A percentile compares a stretch with the other conserved stretches of the same genome.
These are phyloP conservation scores for Paecilomyces variotii DNA, from an alignment of 2,329 filamentous ascomycete genomes.

Conservation along the genomic window DNA sequence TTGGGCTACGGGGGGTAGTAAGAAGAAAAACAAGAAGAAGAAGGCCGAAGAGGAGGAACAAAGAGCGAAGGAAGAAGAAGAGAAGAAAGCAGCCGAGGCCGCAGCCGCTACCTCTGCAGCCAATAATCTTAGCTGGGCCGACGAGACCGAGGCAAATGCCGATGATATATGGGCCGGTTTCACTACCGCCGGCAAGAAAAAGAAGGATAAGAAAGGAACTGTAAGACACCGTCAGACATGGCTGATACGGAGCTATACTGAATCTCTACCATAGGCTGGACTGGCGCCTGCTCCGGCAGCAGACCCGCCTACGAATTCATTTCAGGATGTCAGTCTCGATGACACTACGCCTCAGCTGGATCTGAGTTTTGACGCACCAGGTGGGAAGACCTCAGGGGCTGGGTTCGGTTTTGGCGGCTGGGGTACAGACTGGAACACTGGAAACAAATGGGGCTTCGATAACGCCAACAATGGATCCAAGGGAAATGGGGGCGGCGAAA, in stretches of 20 bases:
- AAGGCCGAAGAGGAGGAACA: constrained; percentile 24
- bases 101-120: constrained; percentile 23
- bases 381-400: constrained; percentile 29
- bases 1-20: constrained; percentile 26
- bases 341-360: constrained; percentile 52
- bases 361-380: constrained; percentile 45
- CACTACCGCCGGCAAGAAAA: constrained; percentile 42
- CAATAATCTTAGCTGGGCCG: constrained; percentile 38
- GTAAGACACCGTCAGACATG: constrained; percentile 26
- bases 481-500: constrained; percentile 18
- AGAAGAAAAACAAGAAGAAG: constrained; percentile 29
- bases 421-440: constrained; percentile 54
- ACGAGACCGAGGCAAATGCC: constrained; percentile 33
- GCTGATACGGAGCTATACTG: background rate
- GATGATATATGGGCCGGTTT: constrained; percentile 49
- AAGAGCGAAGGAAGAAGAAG: constrained; percentile 18
- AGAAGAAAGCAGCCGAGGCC: constrained; percentile 23
- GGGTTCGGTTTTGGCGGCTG: constrained; percentile 47
- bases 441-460: constrained; percentile 39
- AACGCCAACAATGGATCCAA: constrained; percentile 21
- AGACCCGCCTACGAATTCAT: constrained; percentile 42
- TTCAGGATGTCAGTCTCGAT: constrained; percentile 62
- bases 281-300: constrained; percentile 24
- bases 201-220: constrained; percentile 52
- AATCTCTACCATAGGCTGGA: constrained; percentile 16